These are phyloP conservation scores for Byssothecium circinans DNA, from an alignment of 2,329 filamentous ascomycete species.

Conservation along the genomic window DNA sequence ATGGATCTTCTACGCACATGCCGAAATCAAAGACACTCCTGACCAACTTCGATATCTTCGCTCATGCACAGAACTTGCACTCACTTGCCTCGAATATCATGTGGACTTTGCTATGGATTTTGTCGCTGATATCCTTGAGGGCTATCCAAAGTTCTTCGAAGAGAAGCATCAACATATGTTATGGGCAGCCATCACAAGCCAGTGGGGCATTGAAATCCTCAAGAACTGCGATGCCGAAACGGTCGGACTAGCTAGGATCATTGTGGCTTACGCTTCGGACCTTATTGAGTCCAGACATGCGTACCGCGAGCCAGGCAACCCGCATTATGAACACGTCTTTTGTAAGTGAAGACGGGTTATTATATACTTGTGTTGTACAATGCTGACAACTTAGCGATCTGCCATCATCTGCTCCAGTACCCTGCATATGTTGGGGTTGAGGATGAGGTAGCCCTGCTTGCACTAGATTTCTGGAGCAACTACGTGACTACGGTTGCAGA, in stretches of 20 bases:
- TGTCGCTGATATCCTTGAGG: conserved; percentile 39
- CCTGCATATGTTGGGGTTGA: conserved; percentile 70
- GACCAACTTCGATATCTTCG: conserved; percentile 62
- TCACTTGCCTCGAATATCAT: conserved; percentile 62
- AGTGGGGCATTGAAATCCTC: conserved; percentile 41
- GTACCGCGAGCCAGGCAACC: conserved; percentile 53
- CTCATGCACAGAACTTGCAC: conserved; percentile 60
- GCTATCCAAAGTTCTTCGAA: conserved; percentile 40
- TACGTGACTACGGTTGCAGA: conserved; percentile 70
- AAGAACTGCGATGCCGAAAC: conserved; percentile 40
- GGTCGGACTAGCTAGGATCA: conserved; percentile 37
- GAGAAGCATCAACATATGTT: conserved; percentile 35
- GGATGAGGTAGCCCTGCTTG: conserved; percentile 72
- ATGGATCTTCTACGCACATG: conserved; percentile 75
- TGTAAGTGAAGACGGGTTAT: conserved; percentile 31
- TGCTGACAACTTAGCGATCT: conserved; percentile 38
- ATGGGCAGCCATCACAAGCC: conserved; percentile 37
- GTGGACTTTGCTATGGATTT: conserved; percentile 48
- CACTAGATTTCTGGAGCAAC: conserved; percentile 79
- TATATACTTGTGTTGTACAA: too few species aligned
- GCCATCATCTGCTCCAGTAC: conserved; percentile 67
- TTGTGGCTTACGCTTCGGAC: conserved; percentile 40
- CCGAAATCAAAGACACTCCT: conserved; percentile 60
- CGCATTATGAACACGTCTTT: conserved; percentile 39
- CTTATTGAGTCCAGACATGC: conserved; percentile 36